These are phyloP conservation scores for Tolypocladium pustulatum DNA, from an alignment of 2,329 filamentous ascomycete species.

Conservation along the genomic window DNA sequence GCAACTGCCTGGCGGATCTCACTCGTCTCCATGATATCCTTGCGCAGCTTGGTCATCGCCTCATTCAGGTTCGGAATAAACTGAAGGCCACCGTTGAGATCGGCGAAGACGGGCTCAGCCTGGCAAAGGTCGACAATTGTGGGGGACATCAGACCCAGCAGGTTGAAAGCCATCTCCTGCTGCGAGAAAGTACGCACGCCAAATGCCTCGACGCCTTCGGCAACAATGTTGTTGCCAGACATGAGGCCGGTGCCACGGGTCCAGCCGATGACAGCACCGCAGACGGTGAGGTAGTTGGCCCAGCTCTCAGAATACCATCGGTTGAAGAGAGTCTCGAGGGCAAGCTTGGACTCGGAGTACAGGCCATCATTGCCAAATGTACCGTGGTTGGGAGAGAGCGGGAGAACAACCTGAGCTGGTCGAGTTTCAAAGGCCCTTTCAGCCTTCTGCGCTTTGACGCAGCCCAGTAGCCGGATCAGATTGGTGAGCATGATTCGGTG, in stretches of 20 bases:
- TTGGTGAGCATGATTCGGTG: conserved; percentile 99
- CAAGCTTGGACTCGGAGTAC: conserved; percentile 97
- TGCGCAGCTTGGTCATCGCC: conserved; percentile 84
- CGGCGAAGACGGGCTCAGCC: conserved; percentile 87
- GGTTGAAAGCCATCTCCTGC: conserved; percentile 98
- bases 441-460: conserved; percentile 83
- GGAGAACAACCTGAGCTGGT: conserved; percentile 90
- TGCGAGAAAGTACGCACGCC: conserved; percentile 98
- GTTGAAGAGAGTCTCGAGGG: conserved; percentile 94
- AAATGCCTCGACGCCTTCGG: conserved; percentile 91
- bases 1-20: conserved; percentile 88
- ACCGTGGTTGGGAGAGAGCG: conserved; percentile 93
- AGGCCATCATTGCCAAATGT: conserved; percentile 97
- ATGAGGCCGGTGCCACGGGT: conserved; percentile 97
- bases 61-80: conserved; percentile 95
- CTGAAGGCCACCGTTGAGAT: conserved; percentile 94
- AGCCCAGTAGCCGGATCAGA: conserved; percentile 79
- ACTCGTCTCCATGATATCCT: conserved; percentile 89
- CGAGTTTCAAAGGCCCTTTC: conserved; percentile 85
- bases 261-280: conserved; percentile 97
- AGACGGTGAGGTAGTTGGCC: conserved; percentile 96
- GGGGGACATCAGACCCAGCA: conserved; percentile 91
- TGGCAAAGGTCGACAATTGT: conserved; percentile 93
- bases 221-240: conserved; percentile 95
- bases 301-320: conserved; percentile 97